Percentiles rank a stretch among this genome's conserved stretches.
These are phyloP conservation scores for Phoma herbarum DNA, from an alignment of 2,329 filamentous ascomycete species.

Conservation along the genomic window DNA sequence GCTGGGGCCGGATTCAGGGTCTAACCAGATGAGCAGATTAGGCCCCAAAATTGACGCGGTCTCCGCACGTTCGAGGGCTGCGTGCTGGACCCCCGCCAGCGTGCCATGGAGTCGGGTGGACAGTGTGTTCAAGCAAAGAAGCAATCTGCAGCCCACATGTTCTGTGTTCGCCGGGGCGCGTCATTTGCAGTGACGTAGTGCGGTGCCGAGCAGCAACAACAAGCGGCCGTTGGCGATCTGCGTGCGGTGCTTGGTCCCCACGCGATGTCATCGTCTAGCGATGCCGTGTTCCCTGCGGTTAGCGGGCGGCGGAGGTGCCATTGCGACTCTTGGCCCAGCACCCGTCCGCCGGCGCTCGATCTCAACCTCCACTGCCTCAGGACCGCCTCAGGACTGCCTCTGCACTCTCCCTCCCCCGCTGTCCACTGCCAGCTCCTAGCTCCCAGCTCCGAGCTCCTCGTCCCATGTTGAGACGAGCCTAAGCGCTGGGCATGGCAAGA, in stretches of 20 bases:
- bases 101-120: conserved; percentile 12
- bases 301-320: conserved; percentile 15
- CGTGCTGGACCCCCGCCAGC: not conserved
- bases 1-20: conserved; percentile 12
- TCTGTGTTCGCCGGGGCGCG: conserved; percentile 10
- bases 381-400: not conserved
- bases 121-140: conserved; percentile 1
- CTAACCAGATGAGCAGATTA: conserved; percentile 5
- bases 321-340: conserved; percentile 11
- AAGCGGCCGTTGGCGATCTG: conserved; percentile 22
- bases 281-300: conserved; percentile 6
- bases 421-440: not conserved
- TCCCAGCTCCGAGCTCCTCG: not conserved
- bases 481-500: conserved; percentile 56
- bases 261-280: conserved; percentile 17
- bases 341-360: conserved; percentile 5
- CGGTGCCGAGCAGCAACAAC: conserved; percentile 11
- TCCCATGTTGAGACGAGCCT: conserved; percentile 31
- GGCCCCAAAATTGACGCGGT: not conserved
- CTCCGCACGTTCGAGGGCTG: not conserved
- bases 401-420: not conserved
- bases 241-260: conserved; percentile 12
- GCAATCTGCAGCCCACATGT: conserved; percentile 12
- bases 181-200: conserved; percentile 17
- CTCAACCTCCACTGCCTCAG: not conserved